Base-by-base conservation (phyloP, 352 stramenopile genomes). In the Pythium rhizo-oryzae region DNA sequence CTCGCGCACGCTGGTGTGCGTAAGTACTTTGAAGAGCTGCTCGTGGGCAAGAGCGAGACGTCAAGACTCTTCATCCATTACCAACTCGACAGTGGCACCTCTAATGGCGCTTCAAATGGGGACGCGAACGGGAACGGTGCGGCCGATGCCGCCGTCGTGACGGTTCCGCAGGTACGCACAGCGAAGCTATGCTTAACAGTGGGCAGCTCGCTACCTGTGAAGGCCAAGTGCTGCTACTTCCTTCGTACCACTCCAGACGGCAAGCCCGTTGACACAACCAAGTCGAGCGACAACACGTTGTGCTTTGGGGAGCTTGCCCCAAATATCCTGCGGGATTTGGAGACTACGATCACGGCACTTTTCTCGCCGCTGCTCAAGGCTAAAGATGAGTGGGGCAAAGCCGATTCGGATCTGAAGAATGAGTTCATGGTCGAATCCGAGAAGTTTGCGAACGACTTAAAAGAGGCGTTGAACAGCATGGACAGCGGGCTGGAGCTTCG, bases 331-430 rank as follows among this genome's bases (percentile, higher is more conserved):
- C 67, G 88, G 8, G 84, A 93, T 37, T 70, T 96, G 2, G 87
- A 94, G 62, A 91, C 81, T 23, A 93, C 85, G 39, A 90, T 94
- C 74, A 92, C 71, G 25, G 71, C 72, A 71, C 83, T 97, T 15
- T 99, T 98, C 68, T 87, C 82, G 59, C 96, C 96, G 19, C 72
- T 99, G 8, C 81, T 99, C 47, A 96, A 97, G 56, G 80, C 89
- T 44, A 98, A 96, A 28, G 88, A 96, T 33, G 93, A 98, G 74
- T 99, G 97, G 97, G 97, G 97, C 3, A 97, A 98, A 67, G 93
- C 96, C 2, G 95, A 98, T 66, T 61, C 89, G 8, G 94, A 99
- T 62, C 74, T 98, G 25, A 97, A 97, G 70, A 75, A 78, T 54
- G 89, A 96, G 63, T 99, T 99, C 72, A 96, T 97, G 78, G 84